A percentile compares a stretch with the other conserved stretches of the same genome.
phyloP scores from a whole-genome alignment of 345 rosid species.

The Aegle marmelos region DNA sequence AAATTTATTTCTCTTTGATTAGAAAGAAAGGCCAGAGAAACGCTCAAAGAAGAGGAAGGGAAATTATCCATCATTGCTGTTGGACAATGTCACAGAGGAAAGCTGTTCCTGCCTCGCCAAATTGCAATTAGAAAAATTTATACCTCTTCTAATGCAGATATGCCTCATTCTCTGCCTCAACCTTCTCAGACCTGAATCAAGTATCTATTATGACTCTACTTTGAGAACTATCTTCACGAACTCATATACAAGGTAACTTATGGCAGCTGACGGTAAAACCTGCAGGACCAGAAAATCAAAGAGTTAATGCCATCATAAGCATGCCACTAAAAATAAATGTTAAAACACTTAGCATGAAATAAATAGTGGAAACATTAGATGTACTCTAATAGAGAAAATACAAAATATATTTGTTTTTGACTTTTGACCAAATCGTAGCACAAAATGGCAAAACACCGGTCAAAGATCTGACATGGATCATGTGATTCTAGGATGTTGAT shows the following conservation, averaged over 20 bases:
- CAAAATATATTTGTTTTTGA: not conserved
- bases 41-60: not conserved
- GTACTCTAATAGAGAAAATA: not conserved
- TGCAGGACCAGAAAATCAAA: constrained; percentile 27
- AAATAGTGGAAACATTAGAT: not conserved
- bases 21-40: not conserved
- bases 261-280: constrained; percentile 92
- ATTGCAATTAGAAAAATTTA: not conserved
- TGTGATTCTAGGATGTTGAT: not conserved
- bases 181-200: not conserved
- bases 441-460: not conserved
- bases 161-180: not conserved
- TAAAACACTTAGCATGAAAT: not conserved
- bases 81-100: not conserved
- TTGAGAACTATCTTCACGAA: constrained; percentile 87
- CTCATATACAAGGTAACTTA: constrained; percentile 82
- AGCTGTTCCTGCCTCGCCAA: not conserved
- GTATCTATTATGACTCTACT: constrained; percentile 52
- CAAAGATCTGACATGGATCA: not conserved
- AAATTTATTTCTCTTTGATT: not conserved
- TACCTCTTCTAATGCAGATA: not conserved
- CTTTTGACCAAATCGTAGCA: not conserved
- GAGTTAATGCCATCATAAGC: not conserved
- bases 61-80: not conserved
- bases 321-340: not conserved